Evolutionary conservation across 805 yeast species (phyloP).

Genomic region (Candida xyloterini): DNA sequence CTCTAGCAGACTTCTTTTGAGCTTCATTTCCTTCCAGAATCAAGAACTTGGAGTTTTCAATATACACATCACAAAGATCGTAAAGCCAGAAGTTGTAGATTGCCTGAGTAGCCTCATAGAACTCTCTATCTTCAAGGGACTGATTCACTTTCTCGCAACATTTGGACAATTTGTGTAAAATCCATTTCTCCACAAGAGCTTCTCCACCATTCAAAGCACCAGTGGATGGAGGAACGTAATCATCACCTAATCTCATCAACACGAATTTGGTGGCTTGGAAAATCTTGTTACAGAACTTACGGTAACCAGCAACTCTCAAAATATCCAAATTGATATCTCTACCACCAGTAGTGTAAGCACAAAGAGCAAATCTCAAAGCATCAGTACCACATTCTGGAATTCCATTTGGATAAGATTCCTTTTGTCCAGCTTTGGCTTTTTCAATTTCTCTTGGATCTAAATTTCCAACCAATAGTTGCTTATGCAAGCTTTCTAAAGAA

Average conservation of each 20-base stretch:
- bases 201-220: conserved; percentile 67
- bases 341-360: conserved; percentile 98
- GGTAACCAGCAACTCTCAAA: conserved; percentile 95
- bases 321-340: conserved; percentile 96
- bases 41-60: conserved; percentile 92
- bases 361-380: conserved; percentile 94
- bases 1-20: conserved; percentile 87
- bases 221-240: conserved; percentile 74
- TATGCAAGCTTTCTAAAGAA: conserved; percentile 72
- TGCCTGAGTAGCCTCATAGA: conserved; percentile 80
- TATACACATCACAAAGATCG: conserved; percentile 95
- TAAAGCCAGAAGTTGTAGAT: conserved; percentile 93
- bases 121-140: conserved; percentile 79
- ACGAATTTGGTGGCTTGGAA: conserved; percentile 98
- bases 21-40: conserved; percentile 86
- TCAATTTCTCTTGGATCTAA: conserved; percentile 84
- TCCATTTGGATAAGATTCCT: conserved; percentile 88
- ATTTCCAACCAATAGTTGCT: conserved; percentile 75
- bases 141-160: conserved; percentile 64
- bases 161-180: conserved; percentile 75
- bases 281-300: conserved; percentile 99
- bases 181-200: conserved; percentile 95
- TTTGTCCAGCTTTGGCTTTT: conserved; percentile 86
- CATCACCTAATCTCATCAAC: conserved; percentile 86
- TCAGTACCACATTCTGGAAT: conserved; percentile 99